These are phyloP conservation scores for Lanmaoa pseudosensibilis DNA, from an alignment of 768 basidiomycete genomes.

Conservation along the genomic window DNA sequence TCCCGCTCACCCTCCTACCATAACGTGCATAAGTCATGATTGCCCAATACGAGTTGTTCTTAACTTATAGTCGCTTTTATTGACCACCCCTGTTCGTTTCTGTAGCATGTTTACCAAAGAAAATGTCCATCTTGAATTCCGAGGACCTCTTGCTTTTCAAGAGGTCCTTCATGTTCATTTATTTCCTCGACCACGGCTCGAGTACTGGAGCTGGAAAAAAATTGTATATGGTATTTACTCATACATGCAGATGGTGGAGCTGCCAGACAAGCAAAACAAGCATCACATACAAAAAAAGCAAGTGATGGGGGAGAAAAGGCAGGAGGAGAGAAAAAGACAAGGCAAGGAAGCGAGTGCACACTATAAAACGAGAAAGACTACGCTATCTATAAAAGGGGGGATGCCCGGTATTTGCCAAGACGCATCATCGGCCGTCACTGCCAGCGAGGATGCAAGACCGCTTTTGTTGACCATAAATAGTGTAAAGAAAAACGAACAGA, in stretches of 20 bases:
- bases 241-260: not conserved
- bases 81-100: not conserved
- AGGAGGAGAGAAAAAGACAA: not conserved
- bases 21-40: not conserved
- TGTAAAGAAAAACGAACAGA: not conserved
- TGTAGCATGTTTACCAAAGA: not conserved
- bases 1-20: not conserved
- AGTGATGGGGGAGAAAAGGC: no score
- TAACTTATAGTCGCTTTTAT: slow-evolving; percentile 13
- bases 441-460: slow-evolving; percentile 13
- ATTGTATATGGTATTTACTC: not conserved
- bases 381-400: not conserved
- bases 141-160: no score
- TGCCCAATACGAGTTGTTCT: no score
- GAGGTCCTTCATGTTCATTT: no score
- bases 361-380: not conserved
- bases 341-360: not conserved
- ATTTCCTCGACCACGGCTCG: no score
- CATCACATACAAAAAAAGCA: not conserved
- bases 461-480: slow-evolving; percentile 33
- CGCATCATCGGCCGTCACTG: not conserved
- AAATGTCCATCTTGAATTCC: not conserved
- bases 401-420: not conserved
- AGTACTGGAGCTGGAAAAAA: not conserved
- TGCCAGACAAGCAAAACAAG: not conserved